Percentiles rank a stretch among this genome's conserved stretches.
These are phyloP conservation scores for Hordeum pubiflorum DNA, from an alignment of 202 grass and related monocot genomes.

Conservation along the genomic window DNA sequence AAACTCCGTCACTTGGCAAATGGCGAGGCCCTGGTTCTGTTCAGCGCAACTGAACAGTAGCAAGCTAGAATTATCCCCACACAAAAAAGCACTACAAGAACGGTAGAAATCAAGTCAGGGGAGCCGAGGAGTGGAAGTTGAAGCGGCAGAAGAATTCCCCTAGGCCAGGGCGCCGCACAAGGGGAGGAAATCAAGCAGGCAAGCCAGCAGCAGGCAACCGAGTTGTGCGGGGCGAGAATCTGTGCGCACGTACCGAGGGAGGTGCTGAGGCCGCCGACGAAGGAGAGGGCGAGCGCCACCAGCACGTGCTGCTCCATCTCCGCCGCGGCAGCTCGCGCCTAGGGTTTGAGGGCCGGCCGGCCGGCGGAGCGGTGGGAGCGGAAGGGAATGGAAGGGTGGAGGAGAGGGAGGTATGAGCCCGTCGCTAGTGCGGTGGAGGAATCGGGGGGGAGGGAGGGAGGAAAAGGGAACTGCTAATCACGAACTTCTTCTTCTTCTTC, in stretches of 20 bases:
- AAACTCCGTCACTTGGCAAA: neutral
- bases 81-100: neutral
- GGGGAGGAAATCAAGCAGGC: no score
- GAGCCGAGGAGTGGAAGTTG: neutral
- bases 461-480: neutral
- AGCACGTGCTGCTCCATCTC: constrained; percentile 75
- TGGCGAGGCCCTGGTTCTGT: neutral
- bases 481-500: neutral
- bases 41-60: neutral
- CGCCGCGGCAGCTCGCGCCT: neutral
- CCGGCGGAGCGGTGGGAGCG: no score
- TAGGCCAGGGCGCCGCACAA: neutral
- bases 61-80: neutral
- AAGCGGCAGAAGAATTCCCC: neutral
- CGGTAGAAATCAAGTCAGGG: neutral
- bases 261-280: constrained; percentile 85
- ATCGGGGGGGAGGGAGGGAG: neutral
- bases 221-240: neutral
- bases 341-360: constrained; percentile 19
- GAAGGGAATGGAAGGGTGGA: neutral
- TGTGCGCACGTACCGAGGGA: constrained; percentile 47
- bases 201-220: neutral
- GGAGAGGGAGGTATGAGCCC: neutral
- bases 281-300: constrained; percentile 69
- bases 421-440: neutral